A percentile compares a stretch with the other conserved stretches of the same genome.
These are phyloP conservation scores for Podosphaera fusca DNA, from an alignment of 2,329 filamentous ascomycete genomes.

Conservation along the genomic window DNA sequence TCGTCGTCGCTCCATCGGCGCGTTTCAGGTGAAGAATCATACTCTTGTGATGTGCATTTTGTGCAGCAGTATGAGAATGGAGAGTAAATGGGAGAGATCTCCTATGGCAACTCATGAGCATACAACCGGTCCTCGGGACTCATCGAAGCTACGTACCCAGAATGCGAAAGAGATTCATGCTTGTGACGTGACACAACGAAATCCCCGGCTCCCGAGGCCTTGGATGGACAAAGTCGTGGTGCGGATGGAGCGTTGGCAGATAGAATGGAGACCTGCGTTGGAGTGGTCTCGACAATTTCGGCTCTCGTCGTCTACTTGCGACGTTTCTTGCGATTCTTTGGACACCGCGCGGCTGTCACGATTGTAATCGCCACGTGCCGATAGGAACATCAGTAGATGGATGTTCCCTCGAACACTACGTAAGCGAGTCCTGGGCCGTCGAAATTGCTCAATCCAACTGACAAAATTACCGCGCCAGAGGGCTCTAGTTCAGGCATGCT, in stretches of 20 bases:
- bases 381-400: no score
- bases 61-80: conserved; percentile 82
- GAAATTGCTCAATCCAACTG: no score
- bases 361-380: no score
- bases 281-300: neutral
- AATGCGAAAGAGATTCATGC: conserved; percentile 49
- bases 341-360: neutral
- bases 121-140: neutral
- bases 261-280: conserved; percentile 8
- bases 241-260: conserved; percentile 4
- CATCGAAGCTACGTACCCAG: conserved; percentile 25
- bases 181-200: conserved; percentile 8
- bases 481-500: no score
- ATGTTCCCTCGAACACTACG: no score
- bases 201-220: neutral
- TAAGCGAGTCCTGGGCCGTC: no score
- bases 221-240: neutral
- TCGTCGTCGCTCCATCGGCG: neutral
- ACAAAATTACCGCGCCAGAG: no score
- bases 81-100: conserved; percentile 86
- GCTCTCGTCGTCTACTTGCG: neutral
- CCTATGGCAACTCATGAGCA: conserved; percentile 24
- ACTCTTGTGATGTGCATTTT: conserved; percentile 93
- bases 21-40: conserved; percentile 17
- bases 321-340: neutral